Conservation (phyloP, 179 eudicot genomes). For the Heliamphora pulchella region DNA sequence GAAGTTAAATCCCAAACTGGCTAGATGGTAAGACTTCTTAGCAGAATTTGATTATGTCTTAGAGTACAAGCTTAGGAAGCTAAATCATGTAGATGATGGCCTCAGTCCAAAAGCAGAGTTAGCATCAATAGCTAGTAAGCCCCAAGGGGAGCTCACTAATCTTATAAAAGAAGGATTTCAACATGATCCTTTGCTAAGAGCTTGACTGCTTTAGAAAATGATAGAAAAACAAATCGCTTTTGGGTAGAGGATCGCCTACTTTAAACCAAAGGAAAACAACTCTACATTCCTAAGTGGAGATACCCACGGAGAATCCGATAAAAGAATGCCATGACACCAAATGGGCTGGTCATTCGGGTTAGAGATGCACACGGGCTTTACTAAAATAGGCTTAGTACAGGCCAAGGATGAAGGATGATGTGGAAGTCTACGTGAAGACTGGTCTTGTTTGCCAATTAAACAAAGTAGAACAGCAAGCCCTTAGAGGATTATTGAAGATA, state of each 20-base stretch:
- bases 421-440: background rate
- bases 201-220: background rate
- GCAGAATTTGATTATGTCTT: background rate
- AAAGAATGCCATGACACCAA: background rate
- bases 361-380: background rate
- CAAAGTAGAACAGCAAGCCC: slow-evolving; percentile 9
- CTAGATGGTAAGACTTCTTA: background rate
- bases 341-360: background rate
- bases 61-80: background rate
- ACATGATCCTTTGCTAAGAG: background rate
- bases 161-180: background rate
- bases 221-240: background rate
- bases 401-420: background rate
- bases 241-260: background rate
- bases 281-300: background rate
- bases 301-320: background rate
- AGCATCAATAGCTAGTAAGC: background rate
- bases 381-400: background rate
- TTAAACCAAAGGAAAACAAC: background rate
- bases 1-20: background rate
- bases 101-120: background rate
- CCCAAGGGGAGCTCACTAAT: background rate
- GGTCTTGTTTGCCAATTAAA: slow-evolving; percentile 20
- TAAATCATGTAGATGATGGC: background rate
- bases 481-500: slow-evolving; percentile 6